Evolutionary conservation across 441 rosid species (phyloP).

Genomic region (Pelargonium myrrhifolium): DNA sequence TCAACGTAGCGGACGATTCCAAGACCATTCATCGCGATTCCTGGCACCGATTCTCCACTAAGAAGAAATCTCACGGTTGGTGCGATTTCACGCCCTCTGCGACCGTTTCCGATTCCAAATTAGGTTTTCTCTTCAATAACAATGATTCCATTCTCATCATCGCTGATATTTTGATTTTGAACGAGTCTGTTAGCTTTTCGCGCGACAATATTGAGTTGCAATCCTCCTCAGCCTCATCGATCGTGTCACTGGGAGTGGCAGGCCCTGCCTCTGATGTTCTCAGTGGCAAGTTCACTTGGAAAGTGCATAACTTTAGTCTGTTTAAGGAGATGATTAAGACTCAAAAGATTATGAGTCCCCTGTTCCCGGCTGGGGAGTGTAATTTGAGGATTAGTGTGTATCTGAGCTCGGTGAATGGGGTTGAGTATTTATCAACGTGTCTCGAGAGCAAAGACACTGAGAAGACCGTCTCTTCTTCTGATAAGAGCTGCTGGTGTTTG

Average conservation of each 20-base stretch:
- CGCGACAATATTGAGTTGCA: slow-evolving; percentile 73
- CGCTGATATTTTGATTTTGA: slow-evolving; percentile 78
- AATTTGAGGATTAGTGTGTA: slow-evolving; percentile 87
- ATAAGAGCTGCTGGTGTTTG: slow-evolving; percentile 94
- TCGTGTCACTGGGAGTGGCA: slow-evolving; percentile 36
- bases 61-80: slow-evolving; percentile 99
- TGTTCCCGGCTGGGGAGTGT: slow-evolving; percentile 97
- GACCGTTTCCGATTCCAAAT: slow-evolving; percentile 71
- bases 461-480: slow-evolving; percentile 38
- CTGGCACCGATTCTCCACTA: slow-evolving; percentile 89
- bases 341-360: slow-evolving; percentile 97
- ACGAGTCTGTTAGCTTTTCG: slow-evolving; percentile 69
- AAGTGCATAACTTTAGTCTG: slow-evolving; percentile 88
- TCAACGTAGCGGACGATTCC: slow-evolving; percentile 69
- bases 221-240: slow-evolving; percentile 27
- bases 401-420: slow-evolving; percentile 76
- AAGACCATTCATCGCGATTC: slow-evolving; percentile 90
- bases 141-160: slow-evolving; percentile 73
- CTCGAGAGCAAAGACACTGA: slow-evolving; percentile 94
- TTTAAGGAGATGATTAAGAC: slow-evolving; percentile 96
- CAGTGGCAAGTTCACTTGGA: slow-evolving; percentile 96
- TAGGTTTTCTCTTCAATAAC: slow-evolving; percentile 59
- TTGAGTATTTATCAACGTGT: slow-evolving; percentile 84
- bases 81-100: slow-evolving; percentile 90
- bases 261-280: slow-evolving; percentile 71